Conservation (phyloP, 1,284 basidiomycete genomes). For the Tilletia setariae region DNA sequence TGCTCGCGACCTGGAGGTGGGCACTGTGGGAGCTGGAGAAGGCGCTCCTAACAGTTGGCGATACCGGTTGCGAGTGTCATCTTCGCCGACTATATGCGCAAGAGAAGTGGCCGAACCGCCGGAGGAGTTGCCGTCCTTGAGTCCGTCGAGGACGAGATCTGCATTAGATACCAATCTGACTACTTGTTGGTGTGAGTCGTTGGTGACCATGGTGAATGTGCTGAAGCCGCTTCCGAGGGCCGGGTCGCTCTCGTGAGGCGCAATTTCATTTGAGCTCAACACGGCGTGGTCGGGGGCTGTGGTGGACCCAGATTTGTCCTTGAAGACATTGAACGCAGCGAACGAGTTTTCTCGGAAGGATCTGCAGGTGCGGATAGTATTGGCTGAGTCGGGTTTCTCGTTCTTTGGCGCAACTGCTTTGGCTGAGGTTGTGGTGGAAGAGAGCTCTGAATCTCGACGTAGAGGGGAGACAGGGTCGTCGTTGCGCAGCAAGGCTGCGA, state of each 20-base stretch:
- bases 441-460: not conserved
- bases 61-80: not conserved
- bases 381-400: not conserved
- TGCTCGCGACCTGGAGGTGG: not conserved
- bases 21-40: not conserved
- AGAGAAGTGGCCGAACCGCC: not conserved
- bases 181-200: not conserved
- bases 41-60: not conserved
- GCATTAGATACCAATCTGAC: not conserved
- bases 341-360: constrained; percentile 6
- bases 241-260: no score
- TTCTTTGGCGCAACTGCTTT: not conserved
- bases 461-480: no score
- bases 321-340: not conserved
- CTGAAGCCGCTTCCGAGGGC: not conserved
- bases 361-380: not conserved
- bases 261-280: no score
- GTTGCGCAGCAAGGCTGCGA: no score
- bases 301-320: not conserved
- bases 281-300: no score
- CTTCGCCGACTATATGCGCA: not conserved
- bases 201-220: not conserved
- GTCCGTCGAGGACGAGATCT: not conserved
- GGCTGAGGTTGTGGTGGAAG: not conserved
- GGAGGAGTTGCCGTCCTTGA: not conserved